Evolutionary conservation across 2,329 filamentous ascomycete species (phyloP), one percentile per base, ranked within the genome.

Genomic region (Alternaria ventricosa): DNA sequence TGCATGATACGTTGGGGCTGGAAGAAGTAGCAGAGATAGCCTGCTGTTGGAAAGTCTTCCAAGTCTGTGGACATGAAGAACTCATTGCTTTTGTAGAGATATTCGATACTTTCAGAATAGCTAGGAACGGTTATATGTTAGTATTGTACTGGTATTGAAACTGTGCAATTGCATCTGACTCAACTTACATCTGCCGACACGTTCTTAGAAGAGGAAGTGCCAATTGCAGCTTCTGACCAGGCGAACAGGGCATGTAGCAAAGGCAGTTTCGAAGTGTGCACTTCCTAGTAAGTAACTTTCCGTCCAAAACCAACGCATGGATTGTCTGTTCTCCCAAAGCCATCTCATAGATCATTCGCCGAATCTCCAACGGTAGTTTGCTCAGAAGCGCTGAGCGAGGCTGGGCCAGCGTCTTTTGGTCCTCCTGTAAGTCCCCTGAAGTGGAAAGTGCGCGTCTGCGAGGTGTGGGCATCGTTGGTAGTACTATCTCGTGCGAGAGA

Each of bases 91-190:
- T 55, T 66, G 47, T 74, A 74, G 13, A 74, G 64, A 47, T 63
- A 68, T 8, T 71, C 65, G 11, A 73, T 63, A 4, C 68, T 66
- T 63, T 75, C 72, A 13, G 70, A 70, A 50, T 75, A 74, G n/a
- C 71, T 74, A 30, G 8, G 30, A 20, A 7, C 3, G 12, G 18
- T 15, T 12, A 15, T 33, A 28, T 3, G 41, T 66, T 51, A 71
- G 51, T 28, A 9, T 22, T 41, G 15, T 43, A 12, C 30, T 28
- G 11, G 30, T 6, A 36, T 20, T 15, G 12, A 3, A 6, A 20
- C 9, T 50, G 23, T 33, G 15, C 44, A 2, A 12, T 22, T 43
- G 13, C 10, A 43, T 13, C 18, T 53, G 13, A 15, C 20, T 13
- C 33, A 9, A 61, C 71, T 70, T 57, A 74, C 70, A 74, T 66